These are phyloP conservation scores for Cubamyces sp. DNA, from an alignment of 768 basidiomycete genomes.

Conservation along the genomic window DNA sequence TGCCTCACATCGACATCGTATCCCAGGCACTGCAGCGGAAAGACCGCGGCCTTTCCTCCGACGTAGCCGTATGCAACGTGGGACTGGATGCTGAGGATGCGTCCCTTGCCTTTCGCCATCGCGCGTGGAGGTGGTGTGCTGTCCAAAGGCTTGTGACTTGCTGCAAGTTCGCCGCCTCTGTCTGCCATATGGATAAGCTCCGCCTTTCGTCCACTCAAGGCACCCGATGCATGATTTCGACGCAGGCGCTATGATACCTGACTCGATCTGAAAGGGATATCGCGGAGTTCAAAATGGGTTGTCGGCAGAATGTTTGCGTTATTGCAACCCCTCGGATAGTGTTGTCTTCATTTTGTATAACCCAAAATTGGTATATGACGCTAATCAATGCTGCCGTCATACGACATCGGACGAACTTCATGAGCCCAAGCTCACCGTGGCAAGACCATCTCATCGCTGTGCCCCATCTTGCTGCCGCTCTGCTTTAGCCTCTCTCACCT, in stretches of 20 bases:
- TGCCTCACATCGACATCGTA: constrained; percentile 90
- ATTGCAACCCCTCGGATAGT: no score
- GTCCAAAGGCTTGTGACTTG: not conserved
- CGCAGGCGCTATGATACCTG: not conserved
- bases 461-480: no score
- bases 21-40: constrained; percentile 82
- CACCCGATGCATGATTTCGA: no score
- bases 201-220: no score
- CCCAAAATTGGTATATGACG: not conserved
- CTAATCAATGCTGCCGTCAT: constrained; percentile 13
- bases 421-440: no score
- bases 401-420: not conserved
- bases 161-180: not conserved
- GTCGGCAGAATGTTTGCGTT: not conserved
- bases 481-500: no score
- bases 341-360: not conserved
- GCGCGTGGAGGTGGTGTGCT: constrained; percentile 14
- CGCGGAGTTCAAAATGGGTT: not conserved
- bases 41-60: constrained; percentile 80
- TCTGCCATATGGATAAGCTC: not conserved
- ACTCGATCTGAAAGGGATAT: not conserved
- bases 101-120: constrained; percentile 37
- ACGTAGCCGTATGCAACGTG: constrained; percentile 96
- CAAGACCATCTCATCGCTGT: not conserved
- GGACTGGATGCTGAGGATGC: constrained; percentile 89